Conservation (phyloP, 2,329 filamentous ascomycete genomes). For the Pseudogymnoascus sp. region DNA sequence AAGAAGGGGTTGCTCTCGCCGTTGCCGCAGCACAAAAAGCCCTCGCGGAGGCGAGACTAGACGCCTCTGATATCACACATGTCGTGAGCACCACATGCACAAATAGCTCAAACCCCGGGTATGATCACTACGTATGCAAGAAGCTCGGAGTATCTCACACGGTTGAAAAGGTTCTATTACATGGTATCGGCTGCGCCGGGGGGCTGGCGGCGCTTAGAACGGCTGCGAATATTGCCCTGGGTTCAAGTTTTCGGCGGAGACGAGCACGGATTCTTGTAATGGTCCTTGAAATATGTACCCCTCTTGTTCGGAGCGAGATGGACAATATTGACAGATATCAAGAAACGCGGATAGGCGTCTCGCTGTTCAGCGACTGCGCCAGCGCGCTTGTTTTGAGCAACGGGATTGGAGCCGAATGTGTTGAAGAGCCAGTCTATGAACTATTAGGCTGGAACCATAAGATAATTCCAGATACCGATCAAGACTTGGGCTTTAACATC, state of each 20-base stretch:
- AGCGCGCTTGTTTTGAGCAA: constrained; percentile 60
- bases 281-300: constrained; percentile 56
- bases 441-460: constrained; percentile 60
- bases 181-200: constrained; percentile 60
- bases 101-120: constrained; percentile 62
- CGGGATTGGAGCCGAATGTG: constrained; percentile 40
- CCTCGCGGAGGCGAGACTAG: constrained; percentile 46
- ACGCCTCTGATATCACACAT: constrained; percentile 52
- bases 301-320: constrained; percentile 57
- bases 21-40: constrained; percentile 49
- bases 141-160: constrained; percentile 47
- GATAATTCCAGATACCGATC: constrained; percentile 53
- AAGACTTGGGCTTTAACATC: constrained; percentile 58
- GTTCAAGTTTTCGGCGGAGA: constrained; percentile 49
- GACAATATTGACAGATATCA: constrained; percentile 53
- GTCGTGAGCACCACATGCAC: constrained; percentile 63
- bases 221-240: constrained; percentile 59
- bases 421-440: constrained; percentile 42
- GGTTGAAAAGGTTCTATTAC: constrained; percentile 59
- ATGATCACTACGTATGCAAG: constrained; percentile 58
- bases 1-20: constrained; percentile 51
- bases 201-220: constrained; percentile 56
- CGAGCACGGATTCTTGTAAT: constrained; percentile 59
- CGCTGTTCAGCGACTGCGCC: constrained; percentile 65
- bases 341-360: constrained; percentile 57